A percentile compares a stretch with the other conserved stretches of the same genome.
phyloP scores from a whole-genome alignment of 371 early-diverging fungal genomes.

The Rhizopus sp. region DNA sequence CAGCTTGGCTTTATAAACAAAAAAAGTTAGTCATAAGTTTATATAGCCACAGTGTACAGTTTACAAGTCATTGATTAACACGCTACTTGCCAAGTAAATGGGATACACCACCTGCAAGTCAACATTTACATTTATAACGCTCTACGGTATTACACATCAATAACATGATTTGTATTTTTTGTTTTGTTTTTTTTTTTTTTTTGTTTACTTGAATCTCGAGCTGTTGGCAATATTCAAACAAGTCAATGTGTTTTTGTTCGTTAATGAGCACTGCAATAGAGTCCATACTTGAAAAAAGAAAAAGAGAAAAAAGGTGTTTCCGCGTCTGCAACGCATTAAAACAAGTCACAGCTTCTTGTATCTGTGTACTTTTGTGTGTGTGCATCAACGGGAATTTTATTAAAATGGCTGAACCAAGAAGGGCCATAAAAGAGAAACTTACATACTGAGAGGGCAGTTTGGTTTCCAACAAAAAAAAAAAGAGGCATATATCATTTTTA shows the following conservation, averaged over 20 bases:
- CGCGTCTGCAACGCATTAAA: too few relatives aligned
- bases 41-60: neutral
- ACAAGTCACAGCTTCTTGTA: too few relatives aligned
- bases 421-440: neutral
- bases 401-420: neutral
- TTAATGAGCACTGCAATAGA: too few relatives aligned
- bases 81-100: slow-evolving; percentile 24
- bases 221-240: too few relatives aligned
- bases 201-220: too few relatives aligned
- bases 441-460: neutral
- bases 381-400: too few relatives aligned
- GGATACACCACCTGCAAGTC: slow-evolving; percentile 27
- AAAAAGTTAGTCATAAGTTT: neutral
- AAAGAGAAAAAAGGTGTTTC: too few relatives aligned
- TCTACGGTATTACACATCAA: neutral
- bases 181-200: too few relatives aligned
- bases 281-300: too few relatives aligned
- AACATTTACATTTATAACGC: slow-evolving; percentile 9
- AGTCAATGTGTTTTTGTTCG: too few relatives aligned
- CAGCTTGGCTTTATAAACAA: slow-evolving; percentile 19
- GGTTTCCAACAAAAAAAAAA: neutral
- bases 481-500: neutral
- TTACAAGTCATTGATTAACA: slow-evolving; percentile 33
- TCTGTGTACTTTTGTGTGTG: too few relatives aligned
- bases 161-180: too few relatives aligned